These are phyloP conservation scores for Patellaria atrata DNA, from an alignment of 495 filamentous ascomycete species.

Conservation along the genomic window DNA sequence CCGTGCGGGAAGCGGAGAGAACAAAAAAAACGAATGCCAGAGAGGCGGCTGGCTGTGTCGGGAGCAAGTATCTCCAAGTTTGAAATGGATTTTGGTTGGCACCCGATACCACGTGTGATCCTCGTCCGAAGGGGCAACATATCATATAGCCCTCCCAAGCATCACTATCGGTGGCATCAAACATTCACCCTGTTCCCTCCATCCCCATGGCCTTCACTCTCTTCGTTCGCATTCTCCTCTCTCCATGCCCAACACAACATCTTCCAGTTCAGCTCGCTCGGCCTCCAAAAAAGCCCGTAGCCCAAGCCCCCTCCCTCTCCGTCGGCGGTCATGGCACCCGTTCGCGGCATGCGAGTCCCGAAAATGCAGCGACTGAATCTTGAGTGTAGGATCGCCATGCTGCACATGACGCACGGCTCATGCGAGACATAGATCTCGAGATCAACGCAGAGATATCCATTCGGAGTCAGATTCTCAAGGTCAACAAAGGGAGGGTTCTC, in stretches of 20 bases:
- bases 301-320: slow-evolving; percentile 30
- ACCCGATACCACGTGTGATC: too few species aligned
- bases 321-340: slow-evolving; percentile 39
- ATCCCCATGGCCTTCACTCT: neutral
- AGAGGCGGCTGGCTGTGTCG: too few species aligned
- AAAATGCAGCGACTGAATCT: slow-evolving; percentile 77
- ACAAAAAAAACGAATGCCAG: too few species aligned
- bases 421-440: slow-evolving; percentile 85
- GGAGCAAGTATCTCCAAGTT: too few species aligned
- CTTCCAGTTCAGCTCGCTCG: slow-evolving; percentile 80
- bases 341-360: slow-evolving; percentile 44
- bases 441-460: slow-evolving; percentile 87
- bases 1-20: too few species aligned
- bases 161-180: too few species aligned
- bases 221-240: slow-evolving; percentile 11
- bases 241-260: slow-evolving; percentile 66
- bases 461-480: slow-evolving; percentile 34
- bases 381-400: slow-evolving; percentile 88
- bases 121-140: too few species aligned
- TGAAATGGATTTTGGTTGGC: too few species aligned
- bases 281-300: slow-evolving; percentile 83
- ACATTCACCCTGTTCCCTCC: too few species aligned
- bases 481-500: slow-evolving; percentile 22
- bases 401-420: slow-evolving; percentile 92
- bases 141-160: too few species aligned